A percentile compares a stretch with the other conserved stretches of the same genome.
These are phyloP conservation scores for Bacidia rubella DNA, from an alignment of 495 filamentous ascomycete species.

Conservation along the genomic window DNA sequence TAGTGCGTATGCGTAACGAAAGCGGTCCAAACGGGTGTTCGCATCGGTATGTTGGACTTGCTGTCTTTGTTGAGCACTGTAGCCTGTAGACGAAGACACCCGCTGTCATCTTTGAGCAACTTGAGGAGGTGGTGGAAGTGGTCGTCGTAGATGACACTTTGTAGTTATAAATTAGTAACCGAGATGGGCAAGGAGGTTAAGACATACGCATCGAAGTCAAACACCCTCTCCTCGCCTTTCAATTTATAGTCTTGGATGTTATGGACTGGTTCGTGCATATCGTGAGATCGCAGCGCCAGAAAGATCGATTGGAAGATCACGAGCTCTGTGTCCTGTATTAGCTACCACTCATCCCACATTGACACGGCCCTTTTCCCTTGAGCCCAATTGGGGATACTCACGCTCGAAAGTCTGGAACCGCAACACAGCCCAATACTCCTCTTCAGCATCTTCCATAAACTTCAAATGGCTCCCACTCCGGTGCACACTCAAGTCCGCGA, in stretches of 20 bases:
- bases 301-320: constrained; percentile 71
- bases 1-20: constrained; percentile 52
- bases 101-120: constrained; percentile 53
- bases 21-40: constrained; percentile 58
- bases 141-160: constrained; percentile 58
- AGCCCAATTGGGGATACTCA: neutral
- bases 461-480: constrained; percentile 40
- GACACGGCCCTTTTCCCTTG: neutral
- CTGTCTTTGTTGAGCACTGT: neutral
- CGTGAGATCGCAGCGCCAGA: constrained; percentile 59
- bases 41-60: neutral
- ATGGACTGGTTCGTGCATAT: constrained; percentile 36
- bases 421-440: constrained; percentile 16
- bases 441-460: constrained; percentile 35
- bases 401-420: constrained; percentile 1
- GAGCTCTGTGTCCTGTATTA: constrained; percentile 39
- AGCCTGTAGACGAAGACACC: constrained; percentile 41
- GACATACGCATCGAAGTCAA: constrained; percentile 45
- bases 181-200: constrained; percentile 15
- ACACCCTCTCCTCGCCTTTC: constrained; percentile 48
- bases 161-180: neutral
- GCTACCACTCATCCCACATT: constrained; percentile 4
- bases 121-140: constrained; percentile 54
- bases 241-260: constrained; percentile 48
- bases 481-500: constrained; percentile 29